These are phyloP conservation scores for Tephrocybe sp. DNA, from an alignment of 768 basidiomycete species.

Conservation along the genomic window DNA sequence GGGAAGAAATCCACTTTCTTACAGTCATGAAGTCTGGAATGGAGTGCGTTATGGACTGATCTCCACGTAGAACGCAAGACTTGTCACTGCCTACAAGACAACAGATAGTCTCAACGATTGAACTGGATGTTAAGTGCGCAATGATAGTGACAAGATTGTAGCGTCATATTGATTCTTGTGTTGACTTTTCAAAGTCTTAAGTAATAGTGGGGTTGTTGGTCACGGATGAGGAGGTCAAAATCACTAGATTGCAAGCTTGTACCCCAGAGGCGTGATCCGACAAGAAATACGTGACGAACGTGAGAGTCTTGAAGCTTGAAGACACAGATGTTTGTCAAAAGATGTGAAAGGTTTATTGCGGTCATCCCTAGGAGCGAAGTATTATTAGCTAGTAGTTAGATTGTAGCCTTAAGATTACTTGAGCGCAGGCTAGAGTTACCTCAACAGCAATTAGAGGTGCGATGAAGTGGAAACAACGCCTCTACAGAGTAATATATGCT, in stretches of 20 bases:
- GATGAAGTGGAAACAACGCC: too few relatives aligned
- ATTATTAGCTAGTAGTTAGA: too few relatives aligned
- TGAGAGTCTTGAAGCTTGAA: background rate
- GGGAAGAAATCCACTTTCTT: conserved; percentile 13
- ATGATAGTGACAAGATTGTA: conserved; percentile 18
- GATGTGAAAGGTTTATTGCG: background rate
- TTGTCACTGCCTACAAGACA: conserved; percentile 19
- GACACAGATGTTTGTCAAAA: conserved; percentile 3
- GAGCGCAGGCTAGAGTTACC: too few relatives aligned
- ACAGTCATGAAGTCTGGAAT: conserved; percentile 10
- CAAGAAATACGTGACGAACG: conserved; percentile 16
- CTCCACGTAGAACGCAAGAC: conserved; percentile 6
- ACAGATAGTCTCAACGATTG: conserved; percentile 23
- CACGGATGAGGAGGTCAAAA: conserved; percentile 21
- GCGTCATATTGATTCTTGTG: conserved; percentile 24
- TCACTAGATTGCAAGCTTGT: conserved; percentile 20
- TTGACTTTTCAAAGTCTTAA: conserved; percentile 17
- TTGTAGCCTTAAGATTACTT: too few relatives aligned
- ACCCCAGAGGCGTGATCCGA: conserved; percentile 23
- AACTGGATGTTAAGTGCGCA: conserved; percentile 16
- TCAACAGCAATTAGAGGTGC: too few relatives aligned
- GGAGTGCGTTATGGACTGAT: conserved; percentile 5
- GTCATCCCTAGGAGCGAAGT: too few relatives aligned
- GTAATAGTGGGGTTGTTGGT: conserved; percentile 6
- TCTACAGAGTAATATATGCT: too few relatives aligned